Percentiles rank a stretch among this genome's conserved stretches.
phyloP scores from a whole-genome alignment of 202 grass and related monocot species.

The Zizania palustris region DNA sequence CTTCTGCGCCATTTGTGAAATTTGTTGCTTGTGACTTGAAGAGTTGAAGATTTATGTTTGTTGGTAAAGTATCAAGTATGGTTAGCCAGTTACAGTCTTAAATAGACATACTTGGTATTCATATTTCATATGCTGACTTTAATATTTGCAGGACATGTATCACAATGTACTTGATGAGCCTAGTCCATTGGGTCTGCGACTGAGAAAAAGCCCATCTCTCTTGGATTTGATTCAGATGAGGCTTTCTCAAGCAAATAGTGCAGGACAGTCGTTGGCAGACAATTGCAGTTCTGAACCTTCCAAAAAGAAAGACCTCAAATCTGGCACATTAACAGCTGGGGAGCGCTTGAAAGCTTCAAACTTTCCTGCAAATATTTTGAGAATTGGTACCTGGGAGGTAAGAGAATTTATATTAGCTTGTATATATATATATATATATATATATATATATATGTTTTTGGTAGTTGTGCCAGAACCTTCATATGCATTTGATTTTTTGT shows the following conservation, averaged over 20 bases:
- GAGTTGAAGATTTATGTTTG: neutral
- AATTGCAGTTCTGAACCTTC: conserved; percentile 41
- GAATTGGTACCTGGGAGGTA: conserved; percentile 96
- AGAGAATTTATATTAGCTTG: conserved; percentile 21
- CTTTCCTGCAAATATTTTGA: conserved; percentile 78
- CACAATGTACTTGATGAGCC: conserved; percentile 86
- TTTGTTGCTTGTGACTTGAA: neutral
- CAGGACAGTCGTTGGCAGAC: conserved; percentile 33
- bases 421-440: neutral
- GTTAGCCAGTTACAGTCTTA: neutral
- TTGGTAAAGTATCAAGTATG: neutral
- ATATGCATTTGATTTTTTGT: neutral
- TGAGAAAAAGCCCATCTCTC: conserved; percentile 89
- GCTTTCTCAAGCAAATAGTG: conserved; percentile 67
- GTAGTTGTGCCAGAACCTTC: conserved; percentile 16
- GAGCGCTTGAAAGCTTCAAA: conserved; percentile 94
- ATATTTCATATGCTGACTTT: conserved; percentile 23
- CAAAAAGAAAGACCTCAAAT: conserved; percentile 71
- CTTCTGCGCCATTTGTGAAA: conserved; percentile 5
- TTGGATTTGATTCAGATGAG: conserved; percentile 91
- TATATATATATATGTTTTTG: neutral
- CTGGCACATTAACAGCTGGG: conserved; percentile 35
- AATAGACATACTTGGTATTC: conserved; percentile 10
- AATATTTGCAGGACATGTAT: conserved; percentile 74
- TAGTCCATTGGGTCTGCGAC: conserved; percentile 76